Evolutionary conservation across 2,329 filamentous ascomycete genomes (phyloP).

Genomic region (Diaporthe aspalathi): DNA sequence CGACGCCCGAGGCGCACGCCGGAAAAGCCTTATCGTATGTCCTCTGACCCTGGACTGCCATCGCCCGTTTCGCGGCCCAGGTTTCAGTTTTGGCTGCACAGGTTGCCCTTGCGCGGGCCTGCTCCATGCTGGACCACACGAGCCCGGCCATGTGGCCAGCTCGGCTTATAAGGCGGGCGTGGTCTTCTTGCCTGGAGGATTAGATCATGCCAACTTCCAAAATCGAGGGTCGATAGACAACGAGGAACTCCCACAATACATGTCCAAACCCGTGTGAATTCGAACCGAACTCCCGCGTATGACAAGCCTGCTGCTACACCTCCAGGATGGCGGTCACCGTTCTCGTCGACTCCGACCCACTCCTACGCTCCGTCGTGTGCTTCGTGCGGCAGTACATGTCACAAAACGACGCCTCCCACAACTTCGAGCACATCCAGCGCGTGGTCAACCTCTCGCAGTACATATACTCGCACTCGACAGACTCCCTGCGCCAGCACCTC

Average conservation of each 20-base stretch:
- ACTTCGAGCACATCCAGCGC: constrained; percentile 85
- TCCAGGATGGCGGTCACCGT: constrained; percentile 40
- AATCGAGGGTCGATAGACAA: background rate
- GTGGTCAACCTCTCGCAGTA: constrained; percentile 79
- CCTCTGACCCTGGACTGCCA: constrained; percentile 13
- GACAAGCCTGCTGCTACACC: background rate
- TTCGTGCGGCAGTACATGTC: constrained; percentile 80
- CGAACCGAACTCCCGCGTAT: background rate
- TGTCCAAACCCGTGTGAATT: background rate
- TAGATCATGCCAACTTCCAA: background rate
- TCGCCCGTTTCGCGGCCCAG: constrained; percentile 33
- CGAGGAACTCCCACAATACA: background rate
- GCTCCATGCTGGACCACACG: constrained; percentile 14
- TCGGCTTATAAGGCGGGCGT: constrained; percentile 31
- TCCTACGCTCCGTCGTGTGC: constrained; percentile 66
- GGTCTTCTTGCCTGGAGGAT: background rate
- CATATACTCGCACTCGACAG: constrained; percentile 60
- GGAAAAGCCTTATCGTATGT: constrained; percentile 24
- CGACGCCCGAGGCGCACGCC: constrained; percentile 20
- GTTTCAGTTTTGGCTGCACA: constrained; percentile 33
- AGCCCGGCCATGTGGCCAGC: constrained; percentile 10
- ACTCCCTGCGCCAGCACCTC: constrained; percentile 40
- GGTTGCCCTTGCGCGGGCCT: constrained; percentile 32
- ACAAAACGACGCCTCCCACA: constrained; percentile 86
- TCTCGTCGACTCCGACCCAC: constrained; percentile 52